Conservation (phyloP, 805 yeast genomes). For the Schizosaccharomyces octosporus region DNA sequence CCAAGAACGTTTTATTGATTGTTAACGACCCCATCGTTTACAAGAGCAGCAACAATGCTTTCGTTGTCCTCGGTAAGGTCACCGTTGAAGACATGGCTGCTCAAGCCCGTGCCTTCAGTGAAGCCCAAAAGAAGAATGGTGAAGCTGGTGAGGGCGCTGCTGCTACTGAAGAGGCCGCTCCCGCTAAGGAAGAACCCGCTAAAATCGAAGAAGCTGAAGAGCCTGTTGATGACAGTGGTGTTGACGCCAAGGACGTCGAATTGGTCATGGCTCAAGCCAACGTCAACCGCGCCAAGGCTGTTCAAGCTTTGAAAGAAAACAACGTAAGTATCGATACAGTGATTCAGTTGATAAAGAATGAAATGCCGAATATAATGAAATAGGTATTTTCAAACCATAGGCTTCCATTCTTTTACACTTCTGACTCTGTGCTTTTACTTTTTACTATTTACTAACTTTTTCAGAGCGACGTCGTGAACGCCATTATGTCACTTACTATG, state of each 20-base stretch:
- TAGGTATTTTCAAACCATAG: no score
- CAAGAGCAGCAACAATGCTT: slow-evolving; percentile 82
- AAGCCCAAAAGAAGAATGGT: slow-evolving; percentile 28
- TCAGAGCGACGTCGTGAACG: slow-evolving; percentile 1
- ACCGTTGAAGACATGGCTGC: slow-evolving; percentile 82
- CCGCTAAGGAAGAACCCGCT: slow-evolving; percentile 20
- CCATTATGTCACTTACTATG: slow-evolving; percentile 2
- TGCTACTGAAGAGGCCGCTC: slow-evolving; percentile 8
- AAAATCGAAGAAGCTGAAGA: slow-evolving; percentile 13
- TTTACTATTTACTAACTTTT: no score
- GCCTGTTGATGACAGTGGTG: slow-evolving; percentile 60
- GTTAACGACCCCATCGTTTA: slow-evolving; percentile 85
- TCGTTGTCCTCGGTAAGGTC: slow-evolving; percentile 94
- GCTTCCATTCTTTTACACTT: no score
- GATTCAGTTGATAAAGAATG: slow-evolving; percentile 26
- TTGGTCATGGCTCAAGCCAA: slow-evolving; percentile 79
- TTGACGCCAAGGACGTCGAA: slow-evolving; percentile 58
- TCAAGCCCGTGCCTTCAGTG: slow-evolving; percentile 61
- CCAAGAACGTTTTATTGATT: slow-evolving; percentile 50
- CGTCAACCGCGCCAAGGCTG: slow-evolving; percentile 73
- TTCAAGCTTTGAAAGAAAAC: slow-evolving; percentile 67
- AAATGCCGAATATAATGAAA: no score
- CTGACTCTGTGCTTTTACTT: no score
- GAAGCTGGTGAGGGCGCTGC: slow-evolving; percentile 13
- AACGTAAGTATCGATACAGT: slow-evolving; percentile 13